These are phyloP conservation scores for Aphanomyces euteiches DNA, from an alignment of 352 stramenopile genomes.

Conservation along the genomic window DNA sequence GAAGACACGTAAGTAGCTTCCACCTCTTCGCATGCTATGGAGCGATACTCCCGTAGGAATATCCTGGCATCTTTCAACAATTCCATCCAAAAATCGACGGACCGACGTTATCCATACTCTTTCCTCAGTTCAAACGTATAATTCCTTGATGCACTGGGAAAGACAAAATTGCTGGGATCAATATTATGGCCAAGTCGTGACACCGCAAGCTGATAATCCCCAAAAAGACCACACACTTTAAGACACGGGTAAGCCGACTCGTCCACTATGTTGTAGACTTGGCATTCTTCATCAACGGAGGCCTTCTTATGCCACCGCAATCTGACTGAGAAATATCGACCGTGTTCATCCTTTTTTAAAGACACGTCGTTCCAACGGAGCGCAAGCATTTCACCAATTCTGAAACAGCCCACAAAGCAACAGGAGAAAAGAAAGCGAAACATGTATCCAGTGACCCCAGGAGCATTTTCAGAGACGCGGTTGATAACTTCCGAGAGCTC, in stretches of 20 bases:
- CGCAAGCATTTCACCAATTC: slow-evolving; percentile 1
- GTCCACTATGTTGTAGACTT: slow-evolving; percentile 7
- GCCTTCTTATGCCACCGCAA: slow-evolving; percentile 11
- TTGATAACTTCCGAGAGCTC: neutral
- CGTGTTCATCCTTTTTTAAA: neutral
- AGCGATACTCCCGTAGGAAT: neutral
- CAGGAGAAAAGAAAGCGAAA: neutral
- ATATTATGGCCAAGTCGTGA: neutral
- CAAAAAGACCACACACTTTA: neutral
- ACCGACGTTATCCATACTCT: neutral
- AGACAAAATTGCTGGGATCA: neutral
- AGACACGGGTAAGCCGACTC: neutral
- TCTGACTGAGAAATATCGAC: slow-evolving; percentile 2
- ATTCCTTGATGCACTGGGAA: neutral
- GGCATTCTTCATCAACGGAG: slow-evolving; percentile 5
- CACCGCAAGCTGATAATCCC: neutral
- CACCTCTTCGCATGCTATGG: neutral
- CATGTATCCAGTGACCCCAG: neutral
- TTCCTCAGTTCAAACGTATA: neutral
- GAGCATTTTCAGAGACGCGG: neutral
- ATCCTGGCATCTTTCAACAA: neutral
- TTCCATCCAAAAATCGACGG: neutral
- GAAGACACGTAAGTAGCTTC: neutral
- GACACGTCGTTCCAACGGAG: slow-evolving; percentile 8
- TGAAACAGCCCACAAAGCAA: neutral